phyloP scores from a whole-genome alignment of 805 yeast species.

The Ogataea naganishii region DNA sequence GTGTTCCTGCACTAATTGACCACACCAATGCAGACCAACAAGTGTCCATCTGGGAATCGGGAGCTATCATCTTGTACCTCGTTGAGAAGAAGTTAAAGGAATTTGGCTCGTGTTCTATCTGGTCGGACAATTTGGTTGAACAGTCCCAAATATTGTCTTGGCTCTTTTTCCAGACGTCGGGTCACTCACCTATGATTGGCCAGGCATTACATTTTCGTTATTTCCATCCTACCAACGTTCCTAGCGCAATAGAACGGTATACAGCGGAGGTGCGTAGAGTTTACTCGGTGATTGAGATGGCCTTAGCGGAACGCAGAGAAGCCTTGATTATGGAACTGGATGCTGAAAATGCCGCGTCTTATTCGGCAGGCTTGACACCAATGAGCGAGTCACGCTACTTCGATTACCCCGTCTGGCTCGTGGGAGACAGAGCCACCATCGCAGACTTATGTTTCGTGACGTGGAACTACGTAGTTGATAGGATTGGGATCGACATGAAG shows the following conservation, averaged over 20 bases:
- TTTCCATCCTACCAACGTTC: slow-evolving; percentile 79
- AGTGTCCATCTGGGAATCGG: slow-evolving; percentile 88
- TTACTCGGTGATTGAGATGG: slow-evolving; percentile 92
- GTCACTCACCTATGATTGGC: slow-evolving; percentile 98
- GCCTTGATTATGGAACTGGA: slow-evolving; percentile 84
- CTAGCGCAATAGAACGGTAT: slow-evolving; percentile 84
- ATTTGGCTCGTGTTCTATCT: slow-evolving; percentile 60
- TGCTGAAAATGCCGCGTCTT: slow-evolving; percentile 78
- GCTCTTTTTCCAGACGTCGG: slow-evolving; percentile 92
- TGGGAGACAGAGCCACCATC: slow-evolving; percentile 73
- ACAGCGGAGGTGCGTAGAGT: slow-evolving; percentile 89
- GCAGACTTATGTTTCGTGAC: slow-evolving; percentile 93
- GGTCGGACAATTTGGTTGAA: slow-evolving; percentile 71
- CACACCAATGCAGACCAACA: slow-evolving; percentile 60
- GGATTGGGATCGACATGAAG: slow-evolving; percentile 82
- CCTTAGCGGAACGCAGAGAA: slow-evolving; percentile 86
- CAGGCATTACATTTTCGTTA: slow-evolving; percentile 92
- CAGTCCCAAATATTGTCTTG: slow-evolving; percentile 82
- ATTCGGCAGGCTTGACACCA: slow-evolving; percentile 83
- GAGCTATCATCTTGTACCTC: slow-evolving; percentile 79
- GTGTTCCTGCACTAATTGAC: slow-evolving; percentile 92
- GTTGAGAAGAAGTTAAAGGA: slow-evolving; percentile 61
- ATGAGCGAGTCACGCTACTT: slow-evolving; percentile 76
- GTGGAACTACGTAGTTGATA: slow-evolving; percentile 93
- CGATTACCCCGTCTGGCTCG: slow-evolving; percentile 93